These are phyloP conservation scores for Aspergillus niger DNA, from an alignment of 2,329 filamentous ascomycete species.

Conservation along the genomic window DNA sequence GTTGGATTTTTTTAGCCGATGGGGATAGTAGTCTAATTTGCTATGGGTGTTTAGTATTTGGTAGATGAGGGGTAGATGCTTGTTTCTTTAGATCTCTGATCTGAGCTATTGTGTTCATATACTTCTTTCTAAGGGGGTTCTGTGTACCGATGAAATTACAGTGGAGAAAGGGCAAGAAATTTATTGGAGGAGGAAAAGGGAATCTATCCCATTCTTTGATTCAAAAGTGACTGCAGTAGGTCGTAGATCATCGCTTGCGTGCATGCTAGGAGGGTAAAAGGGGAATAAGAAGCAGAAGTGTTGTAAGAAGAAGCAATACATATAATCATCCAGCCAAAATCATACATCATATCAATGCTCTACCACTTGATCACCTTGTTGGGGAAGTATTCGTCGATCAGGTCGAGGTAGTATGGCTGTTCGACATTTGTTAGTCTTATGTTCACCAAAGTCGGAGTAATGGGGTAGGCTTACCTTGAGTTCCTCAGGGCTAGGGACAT, in stretches of 20 bases:
- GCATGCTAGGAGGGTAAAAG: neutral
- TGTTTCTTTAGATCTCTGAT: too few relatives aligned
- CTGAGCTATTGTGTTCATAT: neutral
- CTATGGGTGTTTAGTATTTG: too few relatives aligned
- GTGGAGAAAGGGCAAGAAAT: too few relatives aligned
- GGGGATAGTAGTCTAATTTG: too few relatives aligned
- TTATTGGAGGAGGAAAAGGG: neutral
- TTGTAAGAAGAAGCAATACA: neutral
- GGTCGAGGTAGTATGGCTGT: constrained; percentile 70
- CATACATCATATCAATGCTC: neutral
- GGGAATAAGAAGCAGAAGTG: neutral
- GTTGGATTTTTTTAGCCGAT: too few relatives aligned
- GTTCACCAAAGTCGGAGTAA: neutral
- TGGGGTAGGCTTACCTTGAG: constrained; percentile 61
- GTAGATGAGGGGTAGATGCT: too few relatives aligned
- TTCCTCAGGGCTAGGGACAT: constrained; percentile 71
- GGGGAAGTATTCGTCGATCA: constrained; percentile 75
- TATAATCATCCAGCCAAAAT: neutral
- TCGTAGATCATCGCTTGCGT: neutral
- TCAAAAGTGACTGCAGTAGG: neutral
- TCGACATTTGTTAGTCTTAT: constrained; percentile 15
- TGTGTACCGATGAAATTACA: too few relatives aligned
- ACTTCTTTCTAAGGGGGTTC: too few relatives aligned
- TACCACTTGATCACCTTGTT: constrained; percentile 71
- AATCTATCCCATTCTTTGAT: neutral